Evolutionary conservation across 1,139 yeast genomes (phyloP).

Genomic region (Yamadazyma sp.): DNA sequence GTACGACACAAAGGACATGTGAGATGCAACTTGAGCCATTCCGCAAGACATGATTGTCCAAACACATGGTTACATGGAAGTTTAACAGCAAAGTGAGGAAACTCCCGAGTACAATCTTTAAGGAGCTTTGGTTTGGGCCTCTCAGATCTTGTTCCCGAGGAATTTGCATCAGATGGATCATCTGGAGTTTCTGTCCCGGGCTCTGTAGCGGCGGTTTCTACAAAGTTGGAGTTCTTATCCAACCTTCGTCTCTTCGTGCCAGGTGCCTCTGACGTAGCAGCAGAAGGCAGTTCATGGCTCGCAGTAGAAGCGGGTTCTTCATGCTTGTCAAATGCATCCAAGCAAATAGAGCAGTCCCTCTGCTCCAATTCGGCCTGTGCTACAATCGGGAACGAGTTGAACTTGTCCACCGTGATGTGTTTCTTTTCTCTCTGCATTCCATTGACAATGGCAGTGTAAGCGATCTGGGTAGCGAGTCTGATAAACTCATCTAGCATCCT

Average conservation of each 20-base stretch:
- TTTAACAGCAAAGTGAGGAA: constrained; percentile 61
- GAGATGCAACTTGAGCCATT: constrained; percentile 69
- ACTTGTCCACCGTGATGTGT: constrained; percentile 54
- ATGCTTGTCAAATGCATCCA: constrained; percentile 46
- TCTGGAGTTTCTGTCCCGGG: constrained; percentile 4
- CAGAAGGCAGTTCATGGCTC: not conserved
- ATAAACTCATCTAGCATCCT: constrained; percentile 56
- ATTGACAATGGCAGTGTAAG: constrained; percentile 58
- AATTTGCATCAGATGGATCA: constrained; percentile 2
- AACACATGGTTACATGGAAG: constrained; percentile 83
- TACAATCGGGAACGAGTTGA: constrained; percentile 47
- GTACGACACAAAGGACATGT: constrained; percentile 83
- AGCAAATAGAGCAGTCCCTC: constrained; percentile 66
- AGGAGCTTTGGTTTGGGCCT: constrained; percentile 6
- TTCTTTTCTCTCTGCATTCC: constrained; percentile 34
- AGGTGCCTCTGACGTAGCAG: not conserved
- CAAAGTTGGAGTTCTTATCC: constrained; percentile 7
- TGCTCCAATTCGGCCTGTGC: constrained; percentile 27
- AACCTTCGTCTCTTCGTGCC: constrained; percentile 15
- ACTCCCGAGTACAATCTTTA: constrained; percentile 29
- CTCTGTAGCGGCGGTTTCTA: not conserved
- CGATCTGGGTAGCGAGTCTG: constrained; percentile 68
- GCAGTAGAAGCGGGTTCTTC: not conserved
- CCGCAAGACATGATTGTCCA: constrained; percentile 70
- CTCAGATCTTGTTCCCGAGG: no score